Evolutionary conservation across 2,329 filamentous ascomycete species (phyloP), one percentile per base, ranked within the genome.

Genomic region (Fusarium sp.): DNA sequence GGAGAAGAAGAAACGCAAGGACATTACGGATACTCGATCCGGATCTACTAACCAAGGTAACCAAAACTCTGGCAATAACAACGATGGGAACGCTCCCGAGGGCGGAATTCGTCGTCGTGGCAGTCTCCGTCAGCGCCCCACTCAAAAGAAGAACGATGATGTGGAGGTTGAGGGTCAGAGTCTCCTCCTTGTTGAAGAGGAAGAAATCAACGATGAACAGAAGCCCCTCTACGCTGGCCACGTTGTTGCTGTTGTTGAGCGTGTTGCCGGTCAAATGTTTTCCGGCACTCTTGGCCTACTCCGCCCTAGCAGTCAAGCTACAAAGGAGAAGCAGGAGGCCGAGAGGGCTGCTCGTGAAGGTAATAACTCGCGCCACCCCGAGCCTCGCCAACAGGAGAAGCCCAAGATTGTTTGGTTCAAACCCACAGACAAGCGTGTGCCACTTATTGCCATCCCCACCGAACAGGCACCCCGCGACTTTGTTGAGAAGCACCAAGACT

Each of bases 371-470:
- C 91, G 93, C 72, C 90, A 92, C 60, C 92, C 96, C 75, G 94
- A 95, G 70, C 92, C 93, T 74, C 94, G 95, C 61, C 83, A 84
- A 61, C 95, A 97, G 81, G 96, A 99, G 74, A 98, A 98, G 85
- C 96, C 96, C 73, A 99, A 99, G 91, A 99, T 99, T 84, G 96
- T 99, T 47, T 99, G 96, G 96, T 99, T 99, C 87, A 99, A 99
- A 88, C 96, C 96, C 66, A 99, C 96, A 3, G 96, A 99, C 85
- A 98, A 99, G 90, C 94, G 96, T 80, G 96, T 99, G 54, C 96
- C 96, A 56, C 88, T 99, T 75, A 99, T 99, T 83, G 96, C 96
- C 61, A 99, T 99, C 74, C 96, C 96, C 4, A 99, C 96, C 7
- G 96, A 99, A 83, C 96, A 99, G 84, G 96, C 96, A 14, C 96